Conservation (phyloP, 2,329 filamentous ascomycete species). For the Aspergillus neotritici region DNA sequence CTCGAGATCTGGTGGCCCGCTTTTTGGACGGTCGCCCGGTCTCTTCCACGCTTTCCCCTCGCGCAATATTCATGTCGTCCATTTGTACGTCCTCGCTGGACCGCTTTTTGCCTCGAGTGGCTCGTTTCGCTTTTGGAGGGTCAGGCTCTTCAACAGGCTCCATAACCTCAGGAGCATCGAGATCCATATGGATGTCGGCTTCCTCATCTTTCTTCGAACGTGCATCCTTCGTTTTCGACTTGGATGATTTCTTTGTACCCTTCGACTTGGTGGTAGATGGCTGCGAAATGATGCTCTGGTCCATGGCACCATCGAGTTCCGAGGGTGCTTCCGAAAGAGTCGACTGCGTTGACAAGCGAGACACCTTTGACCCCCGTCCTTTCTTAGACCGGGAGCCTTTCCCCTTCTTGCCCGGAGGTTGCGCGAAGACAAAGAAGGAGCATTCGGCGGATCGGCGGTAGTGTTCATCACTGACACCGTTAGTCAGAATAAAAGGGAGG, state of each 20-base stretch:
- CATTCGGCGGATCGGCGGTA: conserved; percentile 71
- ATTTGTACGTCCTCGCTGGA: conserved; percentile 51
- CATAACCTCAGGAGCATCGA: conserved; percentile 22
- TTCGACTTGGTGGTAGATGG: conserved; percentile 48
- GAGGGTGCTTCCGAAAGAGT: conserved; percentile 41
- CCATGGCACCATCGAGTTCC: conserved; percentile 48
- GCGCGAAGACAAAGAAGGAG: conserved; percentile 69
- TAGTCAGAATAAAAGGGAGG: conserved; percentile 14
- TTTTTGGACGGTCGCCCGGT: conserved; percentile 52
- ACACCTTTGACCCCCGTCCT: conserved; percentile 61
- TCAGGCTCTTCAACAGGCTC: conserved; percentile 24
- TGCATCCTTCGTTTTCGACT: conserved; percentile 30
- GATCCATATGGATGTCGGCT: conserved; percentile 29
- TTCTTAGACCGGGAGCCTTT: conserved; percentile 55
- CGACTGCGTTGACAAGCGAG: conserved; percentile 57
- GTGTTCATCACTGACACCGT: conserved; percentile 67
- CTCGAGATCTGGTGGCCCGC: conserved; percentile 49
- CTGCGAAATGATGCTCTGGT: conserved; percentile 52
- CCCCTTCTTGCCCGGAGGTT: conserved; percentile 45
- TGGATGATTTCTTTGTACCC: conserved; percentile 40
- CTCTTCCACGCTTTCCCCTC: conserved; percentile 16
- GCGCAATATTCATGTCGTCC: conserved; percentile 17
- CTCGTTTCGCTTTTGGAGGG: conserved; percentile 32
- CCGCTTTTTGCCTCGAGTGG: conserved; percentile 54
- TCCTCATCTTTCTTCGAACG: conserved; percentile 43